Conservation (phyloP, 805 yeast genomes). For the Pichia rugopelliculosa region DNA sequence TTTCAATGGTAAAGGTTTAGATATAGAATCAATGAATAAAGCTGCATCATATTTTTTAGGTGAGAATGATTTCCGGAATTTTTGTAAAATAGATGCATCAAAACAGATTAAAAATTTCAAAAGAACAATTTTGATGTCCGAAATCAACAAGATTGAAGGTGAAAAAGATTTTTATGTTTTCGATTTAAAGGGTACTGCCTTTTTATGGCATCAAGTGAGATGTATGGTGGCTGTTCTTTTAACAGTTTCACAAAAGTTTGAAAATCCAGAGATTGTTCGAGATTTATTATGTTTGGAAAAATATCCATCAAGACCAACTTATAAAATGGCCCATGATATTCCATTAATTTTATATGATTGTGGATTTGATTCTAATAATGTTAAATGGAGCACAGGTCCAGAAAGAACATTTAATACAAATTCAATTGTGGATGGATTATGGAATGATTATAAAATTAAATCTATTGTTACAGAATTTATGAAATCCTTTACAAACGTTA, state of each 20-base stretch:
- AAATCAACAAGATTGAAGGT: constrained; percentile 17
- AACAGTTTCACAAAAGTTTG: constrained; percentile 72
- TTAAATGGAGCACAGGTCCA: constrained; percentile 53
- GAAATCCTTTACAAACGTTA: constrained; percentile 31
- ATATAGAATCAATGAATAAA: constrained; percentile 56
- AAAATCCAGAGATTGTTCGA: constrained; percentile 48
- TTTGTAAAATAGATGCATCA: constrained; percentile 90
- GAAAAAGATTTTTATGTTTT: constrained; percentile 48
- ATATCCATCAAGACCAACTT: constrained; percentile 64
- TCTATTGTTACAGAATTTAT: constrained; percentile 45
- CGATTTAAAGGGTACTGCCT: constrained; percentile 81
- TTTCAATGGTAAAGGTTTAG: constrained; percentile 51
- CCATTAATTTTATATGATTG: constrained; percentile 88
- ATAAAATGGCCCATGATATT: constrained; percentile 82
- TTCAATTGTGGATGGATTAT: constrained; percentile 40
- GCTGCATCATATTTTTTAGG: constrained; percentile 66
- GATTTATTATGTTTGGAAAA: constrained; percentile 51
- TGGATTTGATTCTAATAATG: constrained; percentile 44
- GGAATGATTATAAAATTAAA: constrained; percentile 53
- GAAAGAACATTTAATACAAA: constrained; percentile 34
- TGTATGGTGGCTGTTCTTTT: constrained; percentile 86
- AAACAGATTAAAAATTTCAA: constrained; percentile 78
- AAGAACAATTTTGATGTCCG: constrained; percentile 47
- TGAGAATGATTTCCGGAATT: constrained; percentile 85
- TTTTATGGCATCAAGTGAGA: constrained; percentile 96